A percentile compares a stretch with the other conserved stretches of the same genome.
Evolutionary conservation across 2,329 filamentous ascomycete species (phyloP).

Genomic region (Penicillium corylophilum): DNA sequence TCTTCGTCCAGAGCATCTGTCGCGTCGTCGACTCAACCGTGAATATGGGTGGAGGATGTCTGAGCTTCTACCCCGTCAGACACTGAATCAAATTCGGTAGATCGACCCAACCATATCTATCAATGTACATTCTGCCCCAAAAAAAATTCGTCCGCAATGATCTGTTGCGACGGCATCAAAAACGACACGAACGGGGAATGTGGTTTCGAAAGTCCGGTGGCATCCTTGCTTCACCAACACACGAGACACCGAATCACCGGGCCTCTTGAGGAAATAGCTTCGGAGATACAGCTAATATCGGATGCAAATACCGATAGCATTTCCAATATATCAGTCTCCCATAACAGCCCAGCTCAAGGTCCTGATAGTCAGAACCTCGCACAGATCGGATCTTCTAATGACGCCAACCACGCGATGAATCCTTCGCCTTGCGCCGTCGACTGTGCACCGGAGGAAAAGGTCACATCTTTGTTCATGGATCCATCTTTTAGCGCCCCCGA

Average conservation of each 20-base stretch:
- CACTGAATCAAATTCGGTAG: neutral
- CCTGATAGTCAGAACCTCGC: neutral
- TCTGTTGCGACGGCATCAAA: constrained; percentile 26
- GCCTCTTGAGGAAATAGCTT: neutral
- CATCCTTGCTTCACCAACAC: neutral
- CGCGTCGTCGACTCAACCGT: constrained; percentile 20
- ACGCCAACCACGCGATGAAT: neutral
- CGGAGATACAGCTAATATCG: neutral
- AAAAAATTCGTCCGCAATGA: constrained; percentile 26
- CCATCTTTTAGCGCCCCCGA: constrained; percentile 19
- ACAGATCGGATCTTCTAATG: neutral
- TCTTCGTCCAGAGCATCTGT: constrained; percentile 17
- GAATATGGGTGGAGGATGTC: neutral
- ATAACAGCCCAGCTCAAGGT: too few species aligned
- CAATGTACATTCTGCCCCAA: constrained; percentile 20
- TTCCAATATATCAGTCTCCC: neutral
- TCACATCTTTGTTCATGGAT: constrained; percentile 22
- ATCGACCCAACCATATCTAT: constrained; percentile 18
- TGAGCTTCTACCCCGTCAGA: neutral
- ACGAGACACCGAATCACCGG: neutral
- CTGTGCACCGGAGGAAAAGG: constrained; percentile 7
- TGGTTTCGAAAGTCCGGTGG: constrained; percentile 27
- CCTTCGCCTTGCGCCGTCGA: constrained; percentile 7
- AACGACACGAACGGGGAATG: constrained; percentile 30
- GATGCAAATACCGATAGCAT: neutral